phyloP scores from a whole-genome alignment of 257 asterid species.

The Solanum pennellii region DNA sequence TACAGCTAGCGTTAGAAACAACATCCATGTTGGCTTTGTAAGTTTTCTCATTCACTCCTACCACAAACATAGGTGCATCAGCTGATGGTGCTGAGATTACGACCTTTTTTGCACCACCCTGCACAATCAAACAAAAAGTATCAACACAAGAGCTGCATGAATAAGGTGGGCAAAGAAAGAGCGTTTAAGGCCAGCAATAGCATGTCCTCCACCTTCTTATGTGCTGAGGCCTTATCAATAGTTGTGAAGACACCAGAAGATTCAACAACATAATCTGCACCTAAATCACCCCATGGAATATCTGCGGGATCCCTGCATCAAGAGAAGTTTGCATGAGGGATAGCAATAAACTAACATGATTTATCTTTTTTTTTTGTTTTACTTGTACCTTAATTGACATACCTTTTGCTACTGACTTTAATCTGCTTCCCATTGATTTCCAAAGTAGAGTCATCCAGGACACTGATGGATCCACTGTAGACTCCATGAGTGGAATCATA shows the following conservation, averaged over 20 bases:
- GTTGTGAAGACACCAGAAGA: constrained; percentile 91
- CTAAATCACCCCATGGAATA: constrained; percentile 94
- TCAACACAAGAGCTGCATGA: not conserved
- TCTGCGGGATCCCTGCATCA: constrained; percentile 77
- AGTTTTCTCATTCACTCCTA: constrained; percentile 83
- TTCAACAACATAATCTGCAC: constrained; percentile 86
- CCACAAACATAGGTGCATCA: constrained; percentile 99
- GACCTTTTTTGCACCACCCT: constrained; percentile 99
- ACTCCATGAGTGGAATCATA: constrained; percentile 97
- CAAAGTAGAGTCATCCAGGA: constrained; percentile 71
- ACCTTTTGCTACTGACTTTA: constrained; percentile 73
- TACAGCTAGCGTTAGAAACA: constrained; percentile 98
- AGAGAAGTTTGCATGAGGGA: constrained; percentile 9
- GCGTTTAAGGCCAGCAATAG: not conserved
- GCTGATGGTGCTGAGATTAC: constrained; percentile 98
- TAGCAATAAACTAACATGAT: not conserved
- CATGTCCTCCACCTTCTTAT: constrained; percentile 54
- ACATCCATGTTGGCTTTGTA: constrained; percentile 91
- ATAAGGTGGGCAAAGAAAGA: not conserved
- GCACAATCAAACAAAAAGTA: constrained; percentile 9
- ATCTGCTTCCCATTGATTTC: constrained; percentile 89
- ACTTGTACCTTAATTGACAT: not conserved
- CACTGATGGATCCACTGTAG: constrained; percentile 57
- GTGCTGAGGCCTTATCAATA: constrained; percentile 73
- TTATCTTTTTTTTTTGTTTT: not conserved